Conservation (phyloP, 441 rosid genomes). For the Pelargonium citronellum region DNA sequence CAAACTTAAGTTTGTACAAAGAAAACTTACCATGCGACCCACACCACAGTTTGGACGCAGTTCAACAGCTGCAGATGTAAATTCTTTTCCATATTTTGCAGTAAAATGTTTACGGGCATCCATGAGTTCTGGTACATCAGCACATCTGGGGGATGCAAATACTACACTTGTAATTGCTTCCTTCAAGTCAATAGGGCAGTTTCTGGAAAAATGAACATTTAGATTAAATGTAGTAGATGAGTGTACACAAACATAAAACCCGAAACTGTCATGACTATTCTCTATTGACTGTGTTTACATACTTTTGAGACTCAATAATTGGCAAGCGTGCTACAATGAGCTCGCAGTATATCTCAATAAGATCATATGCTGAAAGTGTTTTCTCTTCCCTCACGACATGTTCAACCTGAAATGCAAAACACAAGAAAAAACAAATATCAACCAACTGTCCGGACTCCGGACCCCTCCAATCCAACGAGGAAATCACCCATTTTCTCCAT, state of each 20-base stretch:
- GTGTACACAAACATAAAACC: not conserved
- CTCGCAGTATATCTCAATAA: slow-evolving; percentile 78
- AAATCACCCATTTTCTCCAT: too few relatives aligned
- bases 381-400: slow-evolving; percentile 95
- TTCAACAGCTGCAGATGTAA: slow-evolving; percentile 57
- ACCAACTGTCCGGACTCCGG: not conserved
- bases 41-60: slow-evolving; percentile 89
- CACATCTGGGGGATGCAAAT: slow-evolving; percentile 77
- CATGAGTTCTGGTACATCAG: slow-evolving; percentile 69
- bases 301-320: slow-evolving; percentile 87
- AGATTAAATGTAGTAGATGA: slow-evolving; percentile 12
- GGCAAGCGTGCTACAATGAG: slow-evolving; percentile 70
- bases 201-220: slow-evolving; percentile 36
- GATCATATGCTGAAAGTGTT: slow-evolving; percentile 81
- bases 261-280: not conserved
- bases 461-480: too few relatives aligned
- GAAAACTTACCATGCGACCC: slow-evolving; percentile 60
- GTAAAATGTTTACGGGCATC: slow-evolving; percentile 59
- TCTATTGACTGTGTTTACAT: slow-evolving; percentile 19
- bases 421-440: not conserved
- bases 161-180: slow-evolving; percentile 74
- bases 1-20: not conserved
- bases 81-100: slow-evolving; percentile 77
- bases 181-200: slow-evolving; percentile 82
- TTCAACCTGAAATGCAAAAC: slow-evolving; percentile 53